phyloP scores from a whole-genome alignment of 441 rosid genomes.

The Daphne laureola region DNA sequence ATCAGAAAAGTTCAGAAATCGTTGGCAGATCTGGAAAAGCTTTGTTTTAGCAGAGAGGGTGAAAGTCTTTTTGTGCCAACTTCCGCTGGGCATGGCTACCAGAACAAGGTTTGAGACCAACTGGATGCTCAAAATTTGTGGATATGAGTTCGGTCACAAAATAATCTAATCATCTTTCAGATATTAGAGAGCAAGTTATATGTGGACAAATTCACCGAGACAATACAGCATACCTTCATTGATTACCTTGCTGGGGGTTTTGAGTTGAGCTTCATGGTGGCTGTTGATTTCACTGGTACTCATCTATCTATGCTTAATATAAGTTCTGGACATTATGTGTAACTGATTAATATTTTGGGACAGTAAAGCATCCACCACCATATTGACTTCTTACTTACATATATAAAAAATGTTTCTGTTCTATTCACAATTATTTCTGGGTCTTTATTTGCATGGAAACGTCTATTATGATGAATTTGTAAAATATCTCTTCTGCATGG shows the following conservation, averaged over 20 bases:
- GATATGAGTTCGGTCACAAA: constrained; percentile 3
- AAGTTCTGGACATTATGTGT: too few species aligned
- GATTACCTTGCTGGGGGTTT: constrained; percentile 81
- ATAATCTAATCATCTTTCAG: constrained; percentile 26
- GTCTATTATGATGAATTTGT: too few species aligned
- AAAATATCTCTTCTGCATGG: too few species aligned
- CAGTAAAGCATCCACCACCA: too few species aligned
- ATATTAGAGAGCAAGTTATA: constrained; percentile 59
- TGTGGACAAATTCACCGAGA: constrained; percentile 66
- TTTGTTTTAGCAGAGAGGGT: constrained; percentile 41
- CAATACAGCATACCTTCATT: constrained; percentile 59
- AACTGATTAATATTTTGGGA: too few species aligned
- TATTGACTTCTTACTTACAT: too few species aligned
- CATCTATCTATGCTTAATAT: constrained; percentile 10
- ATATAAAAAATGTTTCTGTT: too few species aligned
- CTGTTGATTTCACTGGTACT: constrained; percentile 91
- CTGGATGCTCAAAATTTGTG: constrained; percentile 8
- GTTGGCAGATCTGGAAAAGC: constrained; percentile 66
- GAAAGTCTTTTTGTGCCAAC: constrained; percentile 45
- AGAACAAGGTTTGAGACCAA: constrained; percentile 40
- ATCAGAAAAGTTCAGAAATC: constrained; percentile 72
- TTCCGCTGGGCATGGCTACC: constrained; percentile 46
- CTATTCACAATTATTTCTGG: too few species aligned
- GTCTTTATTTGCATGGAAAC: too few species aligned
- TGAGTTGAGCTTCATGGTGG: constrained; percentile 91